Percentiles rank a stretch among this genome's conserved stretches.
These are phyloP conservation scores for Venturia carpophila DNA, from an alignment of 2,329 filamentous ascomycete species.

Conservation along the genomic window DNA sequence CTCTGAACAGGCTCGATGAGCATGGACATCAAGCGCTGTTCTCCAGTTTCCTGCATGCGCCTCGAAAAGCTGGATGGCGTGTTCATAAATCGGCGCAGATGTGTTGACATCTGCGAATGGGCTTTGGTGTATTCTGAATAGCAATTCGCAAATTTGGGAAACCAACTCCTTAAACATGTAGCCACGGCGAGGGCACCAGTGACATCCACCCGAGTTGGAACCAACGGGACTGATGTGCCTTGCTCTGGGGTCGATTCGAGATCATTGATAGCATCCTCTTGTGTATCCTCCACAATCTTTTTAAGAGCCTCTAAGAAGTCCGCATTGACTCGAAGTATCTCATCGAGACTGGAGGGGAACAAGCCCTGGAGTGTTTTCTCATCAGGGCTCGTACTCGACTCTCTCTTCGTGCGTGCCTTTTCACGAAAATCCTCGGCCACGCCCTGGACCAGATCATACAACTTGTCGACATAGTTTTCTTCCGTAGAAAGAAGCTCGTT, in stretches of 20 bases:
- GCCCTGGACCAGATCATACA: constrained; percentile 73
- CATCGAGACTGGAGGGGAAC: constrained; percentile 73
- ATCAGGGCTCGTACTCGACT: constrained; percentile 60
- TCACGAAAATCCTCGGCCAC: constrained; percentile 74
- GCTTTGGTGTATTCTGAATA: constrained; percentile 91
- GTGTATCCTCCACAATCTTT: constrained; percentile 70
- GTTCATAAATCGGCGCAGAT: constrained; percentile 69
- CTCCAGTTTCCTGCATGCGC: constrained; percentile 72
- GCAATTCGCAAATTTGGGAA: constrained; percentile 82
- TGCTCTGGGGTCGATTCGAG: constrained; percentile 52
- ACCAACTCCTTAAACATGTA: constrained; percentile 79
- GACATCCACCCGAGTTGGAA: constrained; percentile 51
- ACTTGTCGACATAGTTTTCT: constrained; percentile 82
- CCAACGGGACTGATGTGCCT: constrained; percentile 28
- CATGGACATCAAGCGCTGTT: constrained; percentile 82
- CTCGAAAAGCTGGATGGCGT: constrained; percentile 76
- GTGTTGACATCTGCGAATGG: constrained; percentile 76
- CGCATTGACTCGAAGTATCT: constrained; percentile 74
- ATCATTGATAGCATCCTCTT: constrained; percentile 69
- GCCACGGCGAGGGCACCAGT: constrained; percentile 73
- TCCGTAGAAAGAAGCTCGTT: constrained; percentile 88
- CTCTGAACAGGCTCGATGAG: constrained; percentile 95
- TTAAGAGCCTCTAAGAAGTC: constrained; percentile 71
- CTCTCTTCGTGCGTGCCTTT: constrained; percentile 52
- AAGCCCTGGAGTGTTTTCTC: constrained; percentile 64